Base-by-base conservation (phyloP, 371 early-diverging fungal species). In the Dichotomocladium elegans region DNA sequence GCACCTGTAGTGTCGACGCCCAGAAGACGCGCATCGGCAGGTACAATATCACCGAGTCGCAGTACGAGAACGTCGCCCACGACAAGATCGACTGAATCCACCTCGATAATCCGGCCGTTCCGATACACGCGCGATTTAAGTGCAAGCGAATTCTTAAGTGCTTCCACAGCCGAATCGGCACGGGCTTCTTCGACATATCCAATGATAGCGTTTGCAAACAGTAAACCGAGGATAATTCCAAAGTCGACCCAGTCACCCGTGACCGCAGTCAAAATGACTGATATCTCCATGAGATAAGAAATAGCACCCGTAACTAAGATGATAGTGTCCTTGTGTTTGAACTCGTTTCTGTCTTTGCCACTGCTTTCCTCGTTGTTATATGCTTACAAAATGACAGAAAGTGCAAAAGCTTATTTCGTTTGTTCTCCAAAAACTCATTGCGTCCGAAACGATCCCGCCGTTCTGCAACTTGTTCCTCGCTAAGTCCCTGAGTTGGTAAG, bases 41-140 rank as follows among this genome's bases (percentile, higher is more conserved):
- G 95, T 19, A 95, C 80, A 49, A 93, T 95, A 69, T 96, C 96
- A 58, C 98, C 98, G 29, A 94, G 70, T 48, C 94, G 88, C 40
- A 96, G 68, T 17, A 88, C 87, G 51, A 98, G 80, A 34, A 96
- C 64, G 64, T 98, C 97, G 41, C 96, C 96, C 14, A 95, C 89
- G 21, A 90, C 88, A 25, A 95, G 70, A 19, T 83, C 83, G 46
- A 69, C 65, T 7, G 93, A 84, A 53, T 90, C 88, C n/a, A 94
- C 74, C 63, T 94, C 94, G 24, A 81, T 70, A 47, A 94, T 76
- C 61, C 83, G 71, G 40, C 89, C 89, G 60, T 90, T 80, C 46
- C 96, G 83, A 82, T 85, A 91, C 52, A 79, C 83, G 17, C 86
- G 81, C 31, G 86, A 81, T 70, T 91, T 88, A 41, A 93, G 77